These are phyloP conservation scores for Pecoramyces ruminantium DNA, from an alignment of 192 early-diverging fungal species.

Conservation along the genomic window DNA sequence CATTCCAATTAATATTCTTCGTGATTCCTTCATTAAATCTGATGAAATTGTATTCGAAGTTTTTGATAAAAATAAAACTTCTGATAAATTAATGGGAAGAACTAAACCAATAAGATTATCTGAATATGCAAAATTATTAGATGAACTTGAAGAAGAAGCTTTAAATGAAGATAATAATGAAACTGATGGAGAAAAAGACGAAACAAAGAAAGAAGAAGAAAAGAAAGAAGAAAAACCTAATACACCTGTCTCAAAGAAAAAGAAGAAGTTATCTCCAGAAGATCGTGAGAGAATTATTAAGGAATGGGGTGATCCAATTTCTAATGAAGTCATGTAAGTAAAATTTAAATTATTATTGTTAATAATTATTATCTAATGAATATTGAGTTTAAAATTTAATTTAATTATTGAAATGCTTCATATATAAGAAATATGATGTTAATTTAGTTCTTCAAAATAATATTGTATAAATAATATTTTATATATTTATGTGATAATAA, in stretches of 20 bases:
- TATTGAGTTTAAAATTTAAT: no score
- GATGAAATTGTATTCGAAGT: not conserved
- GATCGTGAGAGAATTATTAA: constrained; percentile 16
- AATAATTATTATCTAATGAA: no score
- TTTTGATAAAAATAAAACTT: not conserved
- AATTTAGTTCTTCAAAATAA: no score
- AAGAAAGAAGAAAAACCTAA: not conserved
- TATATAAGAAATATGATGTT: no score
- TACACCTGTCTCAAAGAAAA: not conserved
- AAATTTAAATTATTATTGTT: no score
- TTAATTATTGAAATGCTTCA: no score
- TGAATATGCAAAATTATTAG: not conserved
- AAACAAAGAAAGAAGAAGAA: not conserved
- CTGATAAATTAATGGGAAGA: not conserved
- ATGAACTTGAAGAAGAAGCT: not conserved
- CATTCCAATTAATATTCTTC: not conserved
- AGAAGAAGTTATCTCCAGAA: constrained; percentile 6
- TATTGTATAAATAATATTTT: no score
- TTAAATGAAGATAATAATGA: not conserved
- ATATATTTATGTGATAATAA: no score
- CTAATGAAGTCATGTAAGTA: constrained; percentile 4
- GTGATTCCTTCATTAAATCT: not conserved
- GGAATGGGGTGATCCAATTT: constrained; percentile 26
- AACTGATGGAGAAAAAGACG: not conserved
- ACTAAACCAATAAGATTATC: not conserved